Base-by-base conservation (phyloP, 2,329 filamentous ascomycete genomes). In the Aspergillus sp. region DNA sequence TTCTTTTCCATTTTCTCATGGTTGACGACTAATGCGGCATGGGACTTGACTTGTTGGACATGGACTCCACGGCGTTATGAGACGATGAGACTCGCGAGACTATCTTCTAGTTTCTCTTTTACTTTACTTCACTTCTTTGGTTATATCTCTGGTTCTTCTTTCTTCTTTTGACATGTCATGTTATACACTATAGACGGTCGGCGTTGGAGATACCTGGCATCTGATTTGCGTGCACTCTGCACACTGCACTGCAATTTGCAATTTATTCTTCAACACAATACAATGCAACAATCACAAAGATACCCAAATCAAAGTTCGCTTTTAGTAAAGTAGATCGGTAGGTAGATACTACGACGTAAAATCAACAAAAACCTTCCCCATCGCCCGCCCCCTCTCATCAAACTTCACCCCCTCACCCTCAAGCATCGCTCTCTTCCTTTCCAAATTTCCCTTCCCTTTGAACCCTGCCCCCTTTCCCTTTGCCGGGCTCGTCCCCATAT, bases 371-470 rank as follows among this genome's bases (percentile, higher is more conserved):
- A 58, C 64, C 70, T 24, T 39, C 39, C 53, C 53, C 5, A 42
- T 39, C 8, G 46, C 53, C 20, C 37, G 68, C 2, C 73, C 73
- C 54, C 75, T 73, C 30, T 45, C 53, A 53, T 68, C 66, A 63
- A 76, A 77, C 27, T 56, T 49, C 11, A 76, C 73, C 2, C 74
- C 74, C 54, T 76, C 74, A 11, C 60, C 63, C 44, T 65, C 63
- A 33, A 77, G 61, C 56, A 75, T 61, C 34, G 57, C 22, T 45
- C 64, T 70, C 70, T 72, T 81, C 46, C 70, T 67, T 50, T 71
- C 68, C n/a, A 77, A 73, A 54, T 68, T 70, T 30, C 70, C 73
- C 42, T 66, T 66, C 57, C 79, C 64, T 56, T 80, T 59, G 56
- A 70, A 70, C 45, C 70, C 73, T 65, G 57, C 76, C 70, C 27